Evolutionary conservation across 495 filamentous ascomycete species (phyloP).

Genomic region (Tuber indicum): DNA sequence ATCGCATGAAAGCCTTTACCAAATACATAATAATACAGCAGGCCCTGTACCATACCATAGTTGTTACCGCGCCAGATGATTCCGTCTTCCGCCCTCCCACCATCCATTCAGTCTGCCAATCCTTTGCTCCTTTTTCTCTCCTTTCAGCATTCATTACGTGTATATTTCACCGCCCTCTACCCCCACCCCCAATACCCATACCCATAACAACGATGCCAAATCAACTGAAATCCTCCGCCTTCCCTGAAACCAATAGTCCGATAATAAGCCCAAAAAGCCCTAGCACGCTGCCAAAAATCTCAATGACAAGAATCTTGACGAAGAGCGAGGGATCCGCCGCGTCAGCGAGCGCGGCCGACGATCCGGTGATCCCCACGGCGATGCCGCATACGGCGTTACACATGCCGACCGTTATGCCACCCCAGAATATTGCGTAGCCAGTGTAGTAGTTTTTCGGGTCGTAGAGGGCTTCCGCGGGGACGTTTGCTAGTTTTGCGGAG

Average conservation of each 20-base stretch:
- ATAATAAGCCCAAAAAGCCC: slow-evolving; percentile 97
- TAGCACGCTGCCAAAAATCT: slow-evolving; percentile 98
- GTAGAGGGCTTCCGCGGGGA: slow-evolving; percentile 52
- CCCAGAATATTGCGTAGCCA: slow-evolving; percentile 96
- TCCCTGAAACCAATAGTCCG: slow-evolving; percentile 76
- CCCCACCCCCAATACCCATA: background rate
- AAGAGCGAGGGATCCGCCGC: slow-evolving; percentile 93
- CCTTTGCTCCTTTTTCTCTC: background rate
- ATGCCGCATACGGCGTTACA: slow-evolving; percentile 96
- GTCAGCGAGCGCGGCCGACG: slow-evolving; percentile 91
- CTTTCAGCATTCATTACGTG: background rate
- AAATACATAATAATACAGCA: slow-evolving; percentile 1
- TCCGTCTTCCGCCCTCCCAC: background rate
- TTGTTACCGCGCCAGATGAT: background rate
- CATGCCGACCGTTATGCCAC: slow-evolving; percentile 82
- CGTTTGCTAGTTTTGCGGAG: slow-evolving; percentile 66
- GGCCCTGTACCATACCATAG: background rate
- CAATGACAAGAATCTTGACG: slow-evolving; percentile 97
- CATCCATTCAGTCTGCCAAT: background rate
- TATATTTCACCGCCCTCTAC: background rate
- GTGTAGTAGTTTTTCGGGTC: slow-evolving; percentile 76
- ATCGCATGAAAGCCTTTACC: background rate
- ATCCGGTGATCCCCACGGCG: slow-evolving; percentile 95
- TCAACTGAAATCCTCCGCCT: slow-evolving; percentile 64
- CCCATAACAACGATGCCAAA: slow-evolving; percentile 33